Base-by-base conservation (phyloP, 1,284 basidiomycete species). In the Puccinia hordei region DNA sequence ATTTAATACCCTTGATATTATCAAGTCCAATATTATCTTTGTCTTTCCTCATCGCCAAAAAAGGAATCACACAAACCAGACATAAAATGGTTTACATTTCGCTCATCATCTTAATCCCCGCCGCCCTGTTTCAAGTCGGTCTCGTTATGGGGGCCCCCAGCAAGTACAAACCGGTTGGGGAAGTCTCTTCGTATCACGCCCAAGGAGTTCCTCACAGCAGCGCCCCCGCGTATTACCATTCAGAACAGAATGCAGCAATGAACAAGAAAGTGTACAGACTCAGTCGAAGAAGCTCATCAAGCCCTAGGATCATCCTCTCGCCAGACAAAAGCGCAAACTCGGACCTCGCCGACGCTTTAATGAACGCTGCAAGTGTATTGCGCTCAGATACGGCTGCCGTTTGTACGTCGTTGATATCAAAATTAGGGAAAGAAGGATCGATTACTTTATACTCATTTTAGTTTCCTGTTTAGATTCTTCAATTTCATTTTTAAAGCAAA, bases 341-440 rank as follows among this genome's bases (percentile, higher is more conserved):
- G 4, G 27, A 71, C 8, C 24, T 71, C 6, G 44, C 68, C 46
- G 51, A 51, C 19, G 49, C 68, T 51, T 19, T 71, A 19, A n/a
- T 53, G 15, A n/a, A 71, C 15, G 46, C 68, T 24, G 68, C 68
- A 71, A 71, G 33, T n/a, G 68, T 53, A 19, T 35, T 71, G 22
- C 68, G 24, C 24, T 51, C 68, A 13, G 44, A 71, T 24, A 71
- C 68, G 27, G 15, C 27, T 2, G 49, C 33, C n/a, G n/a, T 71
- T 4, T 71, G 68, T 71, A 53, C 19, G 61, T 35, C 61, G 10
- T 30, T 27, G 27, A 27, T 68, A 19, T 27, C 17, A n/a, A 15
- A 44, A 10, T n/a, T 6, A 68, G 24, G 24, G 3, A 46, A 68
- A 24, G 27, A 27, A 2, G 6, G 35, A 6, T 44, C 27, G 4